Evolutionary conservation across 495 filamentous ascomycete genomes (phyloP).

Genomic region (Aspergillus funiculosus): DNA sequence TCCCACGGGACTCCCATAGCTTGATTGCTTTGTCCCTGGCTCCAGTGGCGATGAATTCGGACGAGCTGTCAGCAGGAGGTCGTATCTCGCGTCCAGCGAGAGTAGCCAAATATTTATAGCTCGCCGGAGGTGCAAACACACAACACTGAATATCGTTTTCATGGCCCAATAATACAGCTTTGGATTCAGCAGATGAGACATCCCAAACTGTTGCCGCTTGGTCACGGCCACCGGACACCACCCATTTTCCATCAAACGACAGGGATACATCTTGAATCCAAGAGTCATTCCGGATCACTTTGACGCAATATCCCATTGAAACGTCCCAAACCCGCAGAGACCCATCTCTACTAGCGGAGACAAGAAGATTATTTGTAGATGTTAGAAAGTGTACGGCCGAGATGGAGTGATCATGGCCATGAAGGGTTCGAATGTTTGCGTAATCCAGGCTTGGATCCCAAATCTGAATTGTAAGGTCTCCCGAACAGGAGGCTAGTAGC

Average conservation of each 20-base stretch:
- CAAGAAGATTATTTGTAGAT: slow-evolving; percentile 72
- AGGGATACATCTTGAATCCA: slow-evolving; percentile 87
- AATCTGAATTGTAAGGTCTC: slow-evolving; percentile 88
- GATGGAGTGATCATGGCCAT: slow-evolving; percentile 88
- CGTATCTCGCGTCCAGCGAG: slow-evolving; percentile 82
- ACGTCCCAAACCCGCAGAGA: slow-evolving; percentile 83
- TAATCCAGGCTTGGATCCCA: slow-evolving; percentile 95
- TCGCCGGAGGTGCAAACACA: slow-evolving; percentile 72
- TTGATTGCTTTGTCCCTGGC: slow-evolving; percentile 85
- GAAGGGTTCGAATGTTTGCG: slow-evolving; percentile 89
- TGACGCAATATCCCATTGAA: slow-evolving; percentile 85
- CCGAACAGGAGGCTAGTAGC: slow-evolving; percentile 85
- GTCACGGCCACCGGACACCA: slow-evolving; percentile 78
- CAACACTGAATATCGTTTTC: slow-evolving; percentile 88
- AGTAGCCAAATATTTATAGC: slow-evolving; percentile 69
- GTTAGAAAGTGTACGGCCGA: slow-evolving; percentile 86
- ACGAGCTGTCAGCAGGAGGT: slow-evolving; percentile 64
- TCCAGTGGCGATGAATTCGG: slow-evolving; percentile 85
- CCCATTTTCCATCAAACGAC: slow-evolving; percentile 73
- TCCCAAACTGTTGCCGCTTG: slow-evolving; percentile 83
- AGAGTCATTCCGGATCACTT: slow-evolving; percentile 70
- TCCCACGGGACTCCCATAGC: slow-evolving; percentile 82
- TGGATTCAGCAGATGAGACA: slow-evolving; percentile 57
- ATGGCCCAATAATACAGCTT: slow-evolving; percentile 77
- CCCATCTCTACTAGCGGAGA: slow-evolving; percentile 73